Conservation (phyloP, 768 basidiomycete genomes). For the Mycena venus region DNA sequence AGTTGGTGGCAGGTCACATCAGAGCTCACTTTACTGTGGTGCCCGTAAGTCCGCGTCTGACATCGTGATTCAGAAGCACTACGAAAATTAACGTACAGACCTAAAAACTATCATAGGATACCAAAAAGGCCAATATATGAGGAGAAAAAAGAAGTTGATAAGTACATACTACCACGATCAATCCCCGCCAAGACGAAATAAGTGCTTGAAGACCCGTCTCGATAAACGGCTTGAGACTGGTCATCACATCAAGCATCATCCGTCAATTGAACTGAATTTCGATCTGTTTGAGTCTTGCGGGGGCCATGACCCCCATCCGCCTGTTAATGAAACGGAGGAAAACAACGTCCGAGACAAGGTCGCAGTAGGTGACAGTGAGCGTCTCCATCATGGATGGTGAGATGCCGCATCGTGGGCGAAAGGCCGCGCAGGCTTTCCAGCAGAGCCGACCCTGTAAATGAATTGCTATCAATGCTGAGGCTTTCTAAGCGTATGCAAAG, state of each 20-base stretch:
- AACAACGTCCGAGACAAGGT: not conserved
- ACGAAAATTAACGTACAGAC: too few relatives aligned
- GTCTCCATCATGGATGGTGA: not conserved
- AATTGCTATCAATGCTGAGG: not conserved
- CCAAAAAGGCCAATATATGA: too few relatives aligned
- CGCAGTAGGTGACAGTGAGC: not conserved
- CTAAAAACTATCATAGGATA: too few relatives aligned
- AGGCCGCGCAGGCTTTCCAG: not conserved
- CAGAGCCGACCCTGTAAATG: not conserved
- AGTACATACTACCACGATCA: not conserved
- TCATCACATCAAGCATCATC: not conserved
- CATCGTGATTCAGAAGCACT: too few relatives aligned
- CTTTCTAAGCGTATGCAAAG: not conserved
- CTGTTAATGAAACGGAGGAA: not conserved
- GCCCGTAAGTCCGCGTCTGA: too few relatives aligned
- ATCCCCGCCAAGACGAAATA: not conserved
- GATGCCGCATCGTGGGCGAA: not conserved
- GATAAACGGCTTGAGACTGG: not conserved
- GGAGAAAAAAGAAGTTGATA: too few relatives aligned
- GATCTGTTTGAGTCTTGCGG: not conserved
- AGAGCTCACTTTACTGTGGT: too few relatives aligned
- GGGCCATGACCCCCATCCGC: not conserved
- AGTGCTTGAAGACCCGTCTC: not conserved
- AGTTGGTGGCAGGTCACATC: too few relatives aligned
- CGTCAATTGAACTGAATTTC: not conserved